Percentiles rank a stretch among this genome's conserved stretches.
Conservation (phyloP, 225 moss, liverwort and hornwort species). For the Marchantia polymorpha region DNA sequence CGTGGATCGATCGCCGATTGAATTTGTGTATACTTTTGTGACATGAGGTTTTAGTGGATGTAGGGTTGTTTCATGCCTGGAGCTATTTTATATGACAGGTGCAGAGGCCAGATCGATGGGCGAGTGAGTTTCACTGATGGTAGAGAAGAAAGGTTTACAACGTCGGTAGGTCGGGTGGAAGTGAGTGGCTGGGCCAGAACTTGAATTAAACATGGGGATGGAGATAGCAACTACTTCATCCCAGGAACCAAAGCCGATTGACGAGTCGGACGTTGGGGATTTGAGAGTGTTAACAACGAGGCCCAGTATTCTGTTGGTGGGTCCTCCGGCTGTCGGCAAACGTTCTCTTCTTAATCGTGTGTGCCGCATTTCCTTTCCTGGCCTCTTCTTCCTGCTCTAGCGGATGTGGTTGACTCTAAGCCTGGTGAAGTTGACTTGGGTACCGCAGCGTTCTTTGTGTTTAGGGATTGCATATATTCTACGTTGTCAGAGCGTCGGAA, state of each 20-base stretch:
- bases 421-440: neutral
- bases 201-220: constrained; percentile 49
- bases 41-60: too few species aligned
- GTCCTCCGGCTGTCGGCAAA: constrained; percentile 77
- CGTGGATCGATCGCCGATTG: too few species aligned
- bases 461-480: neutral
- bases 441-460: neutral
- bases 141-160: neutral
- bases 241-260: constrained; percentile 29
- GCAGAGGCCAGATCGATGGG: neutral
- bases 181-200: neutral
- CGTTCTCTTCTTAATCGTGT: constrained; percentile 72
- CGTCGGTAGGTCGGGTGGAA: constrained; percentile 7
- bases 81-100: too few species aligned
- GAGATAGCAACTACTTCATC: constrained; percentile 34
- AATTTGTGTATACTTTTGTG: too few species aligned
- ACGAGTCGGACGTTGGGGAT: constrained; percentile 22
- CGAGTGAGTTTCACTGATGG: neutral
- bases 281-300: constrained; percentile 42
- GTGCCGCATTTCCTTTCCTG: constrained; percentile 22
- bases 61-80: too few species aligned
- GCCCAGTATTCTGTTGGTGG: constrained; percentile 68
- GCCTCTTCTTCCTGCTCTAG: neutral
- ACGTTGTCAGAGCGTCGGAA: neutral
- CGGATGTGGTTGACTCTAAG: too few species aligned